Evolutionary conservation across 441 rosid genomes (phyloP).

Genomic region (Syzygium syzygioides): DNA sequence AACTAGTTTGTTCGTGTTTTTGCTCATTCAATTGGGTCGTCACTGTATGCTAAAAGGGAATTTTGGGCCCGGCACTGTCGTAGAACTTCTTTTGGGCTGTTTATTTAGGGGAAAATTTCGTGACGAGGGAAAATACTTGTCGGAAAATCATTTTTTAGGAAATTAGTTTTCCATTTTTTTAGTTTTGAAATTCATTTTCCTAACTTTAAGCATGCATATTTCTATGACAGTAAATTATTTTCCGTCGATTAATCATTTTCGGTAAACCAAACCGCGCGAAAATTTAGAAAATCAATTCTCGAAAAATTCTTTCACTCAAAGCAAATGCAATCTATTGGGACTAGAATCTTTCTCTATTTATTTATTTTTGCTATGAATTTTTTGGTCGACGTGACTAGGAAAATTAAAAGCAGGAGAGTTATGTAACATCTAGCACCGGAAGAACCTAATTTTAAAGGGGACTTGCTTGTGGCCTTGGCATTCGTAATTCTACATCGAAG

Average conservation of each 20-base stretch:
- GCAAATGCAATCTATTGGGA: not conserved
- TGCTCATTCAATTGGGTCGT: not conserved
- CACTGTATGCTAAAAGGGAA: not conserved
- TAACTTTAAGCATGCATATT: not conserved
- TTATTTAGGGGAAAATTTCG: accelerated
- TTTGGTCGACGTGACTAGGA: not conserved
- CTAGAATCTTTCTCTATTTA: not conserved
- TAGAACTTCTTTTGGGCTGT: not conserved
- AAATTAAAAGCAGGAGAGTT: not conserved
- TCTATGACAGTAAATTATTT: not conserved
- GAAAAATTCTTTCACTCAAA: not conserved
- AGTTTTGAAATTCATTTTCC: not conserved
- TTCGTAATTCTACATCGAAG: not conserved
- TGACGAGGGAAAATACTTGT: accelerated
- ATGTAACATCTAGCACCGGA: not conserved
- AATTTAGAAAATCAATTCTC: not conserved
- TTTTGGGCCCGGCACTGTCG: not conserved
- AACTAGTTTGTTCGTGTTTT: not conserved
- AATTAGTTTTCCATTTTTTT: accelerated
- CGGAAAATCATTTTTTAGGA: not conserved
- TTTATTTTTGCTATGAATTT: not conserved
- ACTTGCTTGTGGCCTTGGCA: not conserved
- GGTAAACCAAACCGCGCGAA: not conserved
- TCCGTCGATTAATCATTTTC: not conserved
- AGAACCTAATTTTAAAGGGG: not conserved